A percentile compares a stretch with the other conserved stretches of the same genome.
These are phyloP conservation scores for Smithsoniella earleae DNA, from an alignment of 163 green algal species.

Conservation along the genomic window DNA sequence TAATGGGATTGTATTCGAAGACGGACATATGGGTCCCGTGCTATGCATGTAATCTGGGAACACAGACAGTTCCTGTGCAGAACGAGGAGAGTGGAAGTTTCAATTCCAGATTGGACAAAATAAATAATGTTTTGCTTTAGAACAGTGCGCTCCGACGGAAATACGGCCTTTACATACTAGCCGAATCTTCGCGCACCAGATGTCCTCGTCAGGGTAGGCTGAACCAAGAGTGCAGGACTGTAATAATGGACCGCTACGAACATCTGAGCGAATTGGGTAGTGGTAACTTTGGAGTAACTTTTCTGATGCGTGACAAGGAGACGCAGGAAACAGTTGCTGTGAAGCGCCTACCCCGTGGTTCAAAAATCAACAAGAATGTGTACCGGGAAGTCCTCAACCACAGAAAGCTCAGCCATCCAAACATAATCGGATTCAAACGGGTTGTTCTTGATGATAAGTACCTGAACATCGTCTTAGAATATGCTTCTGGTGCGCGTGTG, in stretches of 20 bases:
- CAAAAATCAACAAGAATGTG: slow-evolving; percentile 29
- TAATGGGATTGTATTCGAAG: too few species aligned
- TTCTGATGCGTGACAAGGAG: slow-evolving; percentile 7
- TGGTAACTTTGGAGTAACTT: slow-evolving; percentile 25
- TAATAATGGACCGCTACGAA: slow-evolving; percentile 21
- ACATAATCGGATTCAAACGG: slow-evolving; percentile 88
- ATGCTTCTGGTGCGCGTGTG: slow-evolving; percentile 52
- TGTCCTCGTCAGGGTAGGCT: too few species aligned
- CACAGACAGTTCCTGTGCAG: too few species aligned
- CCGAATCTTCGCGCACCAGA: too few species aligned
- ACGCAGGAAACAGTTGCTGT: slow-evolving; percentile 8
- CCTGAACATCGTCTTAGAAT: slow-evolving; percentile 86
- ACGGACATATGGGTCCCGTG: too few species aligned
- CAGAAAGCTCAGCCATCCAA: slow-evolving; percentile 70
- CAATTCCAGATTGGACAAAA: too few species aligned
- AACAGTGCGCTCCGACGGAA: too few species aligned
- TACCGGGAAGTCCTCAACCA: slow-evolving; percentile 28
- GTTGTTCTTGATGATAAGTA: slow-evolving; percentile 41
- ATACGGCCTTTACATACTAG: too few species aligned
- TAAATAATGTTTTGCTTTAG: too few species aligned
- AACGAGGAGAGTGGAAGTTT: too few species aligned
- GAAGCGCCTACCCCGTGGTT: slow-evolving; percentile 6
- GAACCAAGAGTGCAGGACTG: too few species aligned
- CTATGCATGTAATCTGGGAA: too few species aligned
- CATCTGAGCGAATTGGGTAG: slow-evolving; percentile 11